phyloP scores from a whole-genome alignment of 345 rosid genomes.

The Arabidopsis suecica region DNA sequence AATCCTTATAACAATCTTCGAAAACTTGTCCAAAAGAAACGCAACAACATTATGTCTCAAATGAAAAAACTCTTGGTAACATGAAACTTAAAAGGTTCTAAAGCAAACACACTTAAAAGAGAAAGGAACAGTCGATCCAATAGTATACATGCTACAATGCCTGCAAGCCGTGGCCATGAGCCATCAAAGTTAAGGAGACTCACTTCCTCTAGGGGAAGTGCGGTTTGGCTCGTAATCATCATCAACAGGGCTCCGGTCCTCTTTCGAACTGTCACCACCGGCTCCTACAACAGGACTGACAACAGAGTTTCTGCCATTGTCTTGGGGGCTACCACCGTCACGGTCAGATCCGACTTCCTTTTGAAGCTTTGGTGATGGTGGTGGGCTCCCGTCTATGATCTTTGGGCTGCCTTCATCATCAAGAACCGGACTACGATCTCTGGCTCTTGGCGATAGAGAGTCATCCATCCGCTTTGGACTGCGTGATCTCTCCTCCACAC shows the following conservation, averaged over 20 bases:
- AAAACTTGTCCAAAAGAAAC: constrained; percentile 7
- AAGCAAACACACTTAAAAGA: constrained; percentile 24
- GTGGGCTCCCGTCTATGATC: constrained; percentile 50
- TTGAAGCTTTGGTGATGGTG: constrained; percentile 52
- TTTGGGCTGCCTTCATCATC: constrained; percentile 58
- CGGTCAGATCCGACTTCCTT: constrained; percentile 53
- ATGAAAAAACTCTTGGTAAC: background rate
- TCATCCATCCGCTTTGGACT: constrained; percentile 53
- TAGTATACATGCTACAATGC: constrained; percentile 31
- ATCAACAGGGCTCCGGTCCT: constrained; percentile 39
- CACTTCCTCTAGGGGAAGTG: constrained; percentile 45
- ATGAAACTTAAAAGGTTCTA: constrained; percentile 13
- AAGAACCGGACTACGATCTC: constrained; percentile 63
- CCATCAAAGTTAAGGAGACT: constrained; percentile 42
- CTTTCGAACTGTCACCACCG: constrained; percentile 45
- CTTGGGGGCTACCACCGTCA: constrained; percentile 51
- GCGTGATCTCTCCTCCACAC: constrained; percentile 48
- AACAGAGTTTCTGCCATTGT: constrained; percentile 53
- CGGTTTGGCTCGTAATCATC: constrained; percentile 45
- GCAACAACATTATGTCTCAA: constrained; percentile 5
- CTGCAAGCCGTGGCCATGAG: constrained; percentile 3
- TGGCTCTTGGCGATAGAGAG: constrained; percentile 55
- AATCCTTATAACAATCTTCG: background rate
- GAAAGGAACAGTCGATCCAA: constrained; percentile 11
- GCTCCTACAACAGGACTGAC: constrained; percentile 30